Evolutionary conservation across 2,329 filamentous ascomycete genomes (phyloP).

Genomic region (Ophiognomonia clavigignenti-juglandacearum): DNA sequence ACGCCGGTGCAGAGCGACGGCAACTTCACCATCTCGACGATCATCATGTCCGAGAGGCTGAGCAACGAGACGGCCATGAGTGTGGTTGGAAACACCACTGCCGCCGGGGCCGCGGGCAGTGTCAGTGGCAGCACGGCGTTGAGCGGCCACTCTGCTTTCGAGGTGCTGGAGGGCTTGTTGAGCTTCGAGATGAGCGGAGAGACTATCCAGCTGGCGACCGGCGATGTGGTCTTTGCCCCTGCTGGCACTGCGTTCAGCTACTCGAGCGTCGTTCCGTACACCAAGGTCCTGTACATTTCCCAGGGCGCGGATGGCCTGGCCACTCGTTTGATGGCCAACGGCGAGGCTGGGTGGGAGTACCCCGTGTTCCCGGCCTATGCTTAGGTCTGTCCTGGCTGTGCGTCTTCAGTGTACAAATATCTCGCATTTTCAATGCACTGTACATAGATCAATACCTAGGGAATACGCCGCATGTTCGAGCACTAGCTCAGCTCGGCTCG

Average conservation of each 20-base stretch:
- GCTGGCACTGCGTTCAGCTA: constrained; percentile 13
- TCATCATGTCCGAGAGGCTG: constrained; percentile 27
- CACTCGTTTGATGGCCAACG: constrained; percentile 11
- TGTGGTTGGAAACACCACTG: constrained; percentile 1
- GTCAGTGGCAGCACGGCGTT: constrained; percentile 2
- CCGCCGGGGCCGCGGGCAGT: not conserved
- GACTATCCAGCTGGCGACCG: constrained; percentile 11
- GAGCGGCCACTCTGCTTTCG: constrained; percentile 13
- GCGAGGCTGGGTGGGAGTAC: constrained; percentile 6
- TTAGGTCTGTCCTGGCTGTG: too few relatives aligned
- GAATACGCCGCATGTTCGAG: too few relatives aligned
- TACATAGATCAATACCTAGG: too few relatives aligned
- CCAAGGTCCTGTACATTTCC: constrained; percentile 18
- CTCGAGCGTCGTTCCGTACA: constrained; percentile 13
- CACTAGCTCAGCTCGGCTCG: too few relatives aligned
- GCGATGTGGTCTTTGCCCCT: constrained; percentile 17
- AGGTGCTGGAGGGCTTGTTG: constrained; percentile 16
- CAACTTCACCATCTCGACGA: constrained; percentile 39
- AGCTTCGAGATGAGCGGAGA: constrained; percentile 14
- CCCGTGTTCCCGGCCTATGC: constrained; percentile 3
- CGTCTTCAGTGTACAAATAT: too few relatives aligned
- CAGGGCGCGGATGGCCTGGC: constrained; percentile 15
- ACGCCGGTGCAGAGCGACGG: constrained; percentile 32
- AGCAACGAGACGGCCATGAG: constrained; percentile 3
- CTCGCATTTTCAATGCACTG: too few relatives aligned